Percentiles rank a stretch among this genome's conserved stretches.
Conservation (phyloP, 73 alveolate species). For the Tetrahymena malaccensis region DNA sequence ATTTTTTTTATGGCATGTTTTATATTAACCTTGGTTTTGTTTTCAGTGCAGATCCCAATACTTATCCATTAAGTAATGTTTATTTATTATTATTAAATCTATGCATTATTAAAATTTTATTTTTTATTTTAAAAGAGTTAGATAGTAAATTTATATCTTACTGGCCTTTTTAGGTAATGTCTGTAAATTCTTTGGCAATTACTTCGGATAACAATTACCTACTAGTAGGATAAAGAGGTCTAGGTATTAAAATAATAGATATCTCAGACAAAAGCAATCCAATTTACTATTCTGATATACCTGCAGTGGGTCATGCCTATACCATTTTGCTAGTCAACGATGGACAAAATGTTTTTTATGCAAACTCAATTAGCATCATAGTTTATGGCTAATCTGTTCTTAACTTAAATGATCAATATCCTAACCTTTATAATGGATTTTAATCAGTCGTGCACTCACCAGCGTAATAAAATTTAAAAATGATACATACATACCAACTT, state of each 20-base stretch:
- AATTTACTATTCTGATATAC: not conserved
- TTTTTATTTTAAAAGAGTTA: not conserved
- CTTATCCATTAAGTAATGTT: not conserved
- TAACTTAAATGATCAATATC: not conserved
- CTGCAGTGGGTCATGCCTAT: not conserved
- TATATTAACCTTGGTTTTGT: not conserved
- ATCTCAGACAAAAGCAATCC: not conserved
- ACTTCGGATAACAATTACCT: not conserved
- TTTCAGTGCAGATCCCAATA: not conserved
- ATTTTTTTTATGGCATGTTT: not conserved
- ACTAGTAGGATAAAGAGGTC: not conserved
- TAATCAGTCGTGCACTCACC: not conserved
- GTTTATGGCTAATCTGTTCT: not conserved
- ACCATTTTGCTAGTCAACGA: not conserved
- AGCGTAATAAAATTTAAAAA: not conserved
- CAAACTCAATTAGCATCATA: not conserved
- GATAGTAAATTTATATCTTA: not conserved
- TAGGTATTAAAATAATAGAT: not conserved
- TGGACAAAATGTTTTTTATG: not conserved
- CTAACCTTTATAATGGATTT: not conserved
- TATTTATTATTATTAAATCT: too few species aligned
- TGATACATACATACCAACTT: too few species aligned
- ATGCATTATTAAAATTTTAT: too few species aligned
- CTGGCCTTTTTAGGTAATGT: not conserved
- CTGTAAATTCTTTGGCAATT: not conserved